Percentiles rank a stretch among this genome's conserved stretches.
These are phyloP conservation scores for Phytophthora rubi DNA, from an alignment of 352 stramenopile species.

Conservation along the genomic window DNA sequence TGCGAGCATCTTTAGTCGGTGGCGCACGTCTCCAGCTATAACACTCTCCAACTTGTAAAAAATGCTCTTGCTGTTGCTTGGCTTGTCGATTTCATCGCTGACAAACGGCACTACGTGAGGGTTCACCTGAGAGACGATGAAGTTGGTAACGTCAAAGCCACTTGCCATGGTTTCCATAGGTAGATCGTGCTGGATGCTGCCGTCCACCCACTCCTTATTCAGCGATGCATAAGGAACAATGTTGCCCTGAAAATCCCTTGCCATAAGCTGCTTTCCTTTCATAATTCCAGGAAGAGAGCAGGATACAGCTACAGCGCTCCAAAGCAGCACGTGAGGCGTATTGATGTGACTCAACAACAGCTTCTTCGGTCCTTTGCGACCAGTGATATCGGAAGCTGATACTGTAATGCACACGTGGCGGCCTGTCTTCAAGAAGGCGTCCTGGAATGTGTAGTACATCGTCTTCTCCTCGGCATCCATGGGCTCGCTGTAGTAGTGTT, in stretches of 20 bases:
- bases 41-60: slow-evolving; percentile 87
- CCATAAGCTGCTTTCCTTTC: slow-evolving; percentile 88
- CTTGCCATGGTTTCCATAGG: slow-evolving; percentile 94
- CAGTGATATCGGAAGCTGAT: slow-evolving; percentile 90
- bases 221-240: slow-evolving; percentile 92
- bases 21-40: slow-evolving; percentile 68
- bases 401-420: slow-evolving; percentile 96
- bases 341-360: slow-evolving; percentile 94
- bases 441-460: slow-evolving; percentile 92
- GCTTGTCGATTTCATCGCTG: slow-evolving; percentile 87
- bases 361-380: slow-evolving; percentile 78
- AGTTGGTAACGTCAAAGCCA: slow-evolving; percentile 95
- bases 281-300: slow-evolving; percentile 94
- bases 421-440: slow-evolving; percentile 92
- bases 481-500: slow-evolving; percentile 92
- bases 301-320: slow-evolving; percentile 90
- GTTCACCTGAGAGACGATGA: slow-evolving; percentile 91
- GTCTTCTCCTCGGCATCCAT: slow-evolving; percentile 51
- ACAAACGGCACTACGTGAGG: slow-evolving; percentile 94
- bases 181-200: slow-evolving; percentile 91
- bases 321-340: slow-evolving; percentile 92
- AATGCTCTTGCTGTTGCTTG: slow-evolving; percentile 64
- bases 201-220: slow-evolving; percentile 94
- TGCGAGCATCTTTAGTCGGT: slow-evolving; percentile 76
- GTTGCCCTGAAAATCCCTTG: slow-evolving; percentile 77